Evolutionary conservation across 2,329 filamentous ascomycete genomes (phyloP), one percentile per base, ranked within the genome.

Genomic region (Mycocentrospora acerina): DNA sequence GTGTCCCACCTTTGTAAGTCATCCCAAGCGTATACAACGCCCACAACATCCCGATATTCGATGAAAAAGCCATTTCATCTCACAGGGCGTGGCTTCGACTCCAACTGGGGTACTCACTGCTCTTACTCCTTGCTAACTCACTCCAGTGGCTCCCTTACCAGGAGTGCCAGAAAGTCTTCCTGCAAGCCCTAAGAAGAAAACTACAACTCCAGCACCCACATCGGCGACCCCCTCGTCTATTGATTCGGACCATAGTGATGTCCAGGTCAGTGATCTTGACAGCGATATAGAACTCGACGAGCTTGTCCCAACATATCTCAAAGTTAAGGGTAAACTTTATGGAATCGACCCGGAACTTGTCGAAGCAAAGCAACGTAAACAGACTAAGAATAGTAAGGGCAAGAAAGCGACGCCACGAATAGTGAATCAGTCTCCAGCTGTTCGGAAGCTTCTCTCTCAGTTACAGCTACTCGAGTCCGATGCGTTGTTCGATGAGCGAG

Each of bases 401-500:
- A 53, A 50, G 12, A 53, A 47, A 28, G 22, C 28, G 25, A 47
- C 37, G 48, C 46, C 29, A 43, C 50, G 24, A 42, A 40, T 46
- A 18, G 37, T 47, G 19, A 53, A 54, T 8, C 48, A 57, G 19
- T 58, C 59, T 12, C 64, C 78, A 15, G 77, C 80, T 44, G 72
- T 82, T 29, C 77, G 78, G 8, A 88, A 83, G 53, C 68, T 95
- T 2, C 76, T 85, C 27, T 81, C 83, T 12, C 94, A 90, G 60
- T 71, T 96, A 26, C 77, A 82, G 25, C 80, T 79, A 44, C 88
- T 96, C 28, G 85, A 93, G 57, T 85, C 81, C 2, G 76, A 79
- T 51, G 60, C 72, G 1, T 57, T 79, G 3, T 77, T 79, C 46
- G 74, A 79, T 43, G 59, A 69, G 40, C 55, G 63, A 4, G 63